Evolutionary conservation across 2,329 filamentous ascomycete species (phyloP).

Genomic region (Gnomoniopsis sp.): DNA sequence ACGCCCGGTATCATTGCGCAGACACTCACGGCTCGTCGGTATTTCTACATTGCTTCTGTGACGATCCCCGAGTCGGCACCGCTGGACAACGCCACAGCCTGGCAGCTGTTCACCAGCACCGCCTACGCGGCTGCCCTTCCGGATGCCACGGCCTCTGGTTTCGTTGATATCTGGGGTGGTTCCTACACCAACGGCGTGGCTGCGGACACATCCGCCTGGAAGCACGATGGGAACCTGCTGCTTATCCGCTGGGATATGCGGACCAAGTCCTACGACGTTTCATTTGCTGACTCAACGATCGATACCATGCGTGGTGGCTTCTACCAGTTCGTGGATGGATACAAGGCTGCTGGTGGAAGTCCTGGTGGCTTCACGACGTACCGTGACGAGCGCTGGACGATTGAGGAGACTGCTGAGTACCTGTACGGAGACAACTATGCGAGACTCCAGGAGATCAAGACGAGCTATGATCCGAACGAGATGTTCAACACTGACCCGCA

Average conservation of each 20-base stretch:
- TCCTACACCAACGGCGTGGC: neutral
- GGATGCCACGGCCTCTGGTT: neutral
- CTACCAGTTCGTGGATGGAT: conserved; percentile 3
- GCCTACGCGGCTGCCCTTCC: conserved; percentile 3
- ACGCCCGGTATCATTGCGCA: neutral
- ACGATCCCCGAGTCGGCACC: conserved; percentile 3
- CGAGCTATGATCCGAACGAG: conserved; percentile 1
- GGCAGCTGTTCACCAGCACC: conserved; percentile 8
- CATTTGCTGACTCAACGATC: conserved; percentile 2
- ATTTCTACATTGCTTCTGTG: conserved; percentile 10
- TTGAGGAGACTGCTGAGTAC: conserved; percentile 3
- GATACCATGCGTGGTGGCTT: conserved; percentile 1
- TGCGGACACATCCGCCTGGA: conserved; percentile 5
- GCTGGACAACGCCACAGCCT: conserved; percentile 7
- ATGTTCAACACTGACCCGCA: conserved; percentile 12
- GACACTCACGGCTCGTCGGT: conserved; percentile 3
- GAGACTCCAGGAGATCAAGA: conserved; percentile 5
- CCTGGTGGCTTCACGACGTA: conserved; percentile 9
- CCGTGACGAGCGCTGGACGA: conserved; percentile 10
- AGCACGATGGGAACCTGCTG: conserved; percentile 14
- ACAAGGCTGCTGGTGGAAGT: neutral
- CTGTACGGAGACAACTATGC: conserved; percentile 8
- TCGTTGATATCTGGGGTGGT: conserved; percentile 11
- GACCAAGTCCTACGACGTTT: neutral
- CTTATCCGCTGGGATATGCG: conserved; percentile 10